These are phyloP conservation scores for Adansonia gregorii DNA, from an alignment of 441 rosid genomes.

Conservation along the genomic window DNA sequence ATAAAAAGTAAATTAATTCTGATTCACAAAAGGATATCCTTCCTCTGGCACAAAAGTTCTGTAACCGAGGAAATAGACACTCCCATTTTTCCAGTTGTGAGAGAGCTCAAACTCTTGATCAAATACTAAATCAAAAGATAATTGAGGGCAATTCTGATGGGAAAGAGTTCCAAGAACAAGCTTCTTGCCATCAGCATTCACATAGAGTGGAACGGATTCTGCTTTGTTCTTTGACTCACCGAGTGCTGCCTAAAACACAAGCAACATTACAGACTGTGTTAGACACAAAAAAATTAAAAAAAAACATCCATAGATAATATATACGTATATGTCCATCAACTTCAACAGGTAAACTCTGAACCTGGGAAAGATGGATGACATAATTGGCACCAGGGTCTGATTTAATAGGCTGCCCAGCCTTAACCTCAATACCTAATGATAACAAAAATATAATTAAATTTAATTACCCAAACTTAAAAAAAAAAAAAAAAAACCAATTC, in stretches of 20 bases:
- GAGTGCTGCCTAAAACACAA: slow-evolving; percentile 54
- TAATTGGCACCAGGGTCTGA: slow-evolving; percentile 45
- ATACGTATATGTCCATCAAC: neutral
- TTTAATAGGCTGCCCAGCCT: slow-evolving; percentile 67
- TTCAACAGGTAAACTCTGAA: slow-evolving; percentile 13
- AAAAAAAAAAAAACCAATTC: too few species aligned
- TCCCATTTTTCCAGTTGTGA: slow-evolving; percentile 71
- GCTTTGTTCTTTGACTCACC: slow-evolving; percentile 62
- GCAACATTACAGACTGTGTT: neutral
- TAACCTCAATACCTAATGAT: slow-evolving; percentile 68
- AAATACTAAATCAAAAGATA: slow-evolving; percentile 62
- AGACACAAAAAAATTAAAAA: neutral
- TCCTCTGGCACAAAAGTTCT: slow-evolving; percentile 34
- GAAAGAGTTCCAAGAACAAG: slow-evolving; percentile 62
- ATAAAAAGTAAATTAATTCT: neutral
- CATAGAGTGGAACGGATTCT: slow-evolving; percentile 47
- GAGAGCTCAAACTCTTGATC: slow-evolving; percentile 76
- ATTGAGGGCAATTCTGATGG: slow-evolving; percentile 54
- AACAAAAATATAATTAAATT: neutral
- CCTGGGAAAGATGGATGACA: slow-evolving; percentile 75
- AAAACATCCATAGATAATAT: neutral
- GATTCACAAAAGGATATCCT: slow-evolving; percentile 46
- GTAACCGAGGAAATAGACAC: slow-evolving; percentile 67
- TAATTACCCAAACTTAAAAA: neutral
- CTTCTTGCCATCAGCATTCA: slow-evolving; percentile 50